Evolutionary conservation across 2,329 filamentous ascomycete genomes (phyloP).

Genomic region (Ophiocordyceps camponoti-floridani): DNA sequence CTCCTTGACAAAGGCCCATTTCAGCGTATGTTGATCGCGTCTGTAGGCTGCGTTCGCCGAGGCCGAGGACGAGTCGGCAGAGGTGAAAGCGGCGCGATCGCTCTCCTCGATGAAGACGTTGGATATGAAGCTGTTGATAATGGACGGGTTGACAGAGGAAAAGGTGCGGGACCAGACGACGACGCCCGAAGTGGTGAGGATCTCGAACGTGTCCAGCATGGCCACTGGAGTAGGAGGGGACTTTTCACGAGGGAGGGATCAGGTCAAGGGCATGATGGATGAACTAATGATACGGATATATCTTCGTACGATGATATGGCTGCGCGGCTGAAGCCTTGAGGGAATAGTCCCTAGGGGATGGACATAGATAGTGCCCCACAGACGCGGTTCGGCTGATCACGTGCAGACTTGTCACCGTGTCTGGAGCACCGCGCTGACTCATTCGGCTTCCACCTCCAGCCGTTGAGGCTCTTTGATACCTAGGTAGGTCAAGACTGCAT

Average conservation of each 20-base stretch:
- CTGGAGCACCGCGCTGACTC: constrained; percentile 2
- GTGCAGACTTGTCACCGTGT: background rate
- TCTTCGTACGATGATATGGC: background rate
- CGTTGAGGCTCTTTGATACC: too few relatives aligned
- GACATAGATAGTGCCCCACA: background rate
- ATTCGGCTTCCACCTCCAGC: background rate
- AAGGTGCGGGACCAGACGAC: constrained; percentile 92
- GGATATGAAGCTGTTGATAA: constrained; percentile 88
- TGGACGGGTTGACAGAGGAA: constrained; percentile 56
- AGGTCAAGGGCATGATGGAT: background rate
- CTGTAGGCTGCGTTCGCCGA: constrained; percentile 58
- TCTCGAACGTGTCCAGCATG: constrained; percentile 96
- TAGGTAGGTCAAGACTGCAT: too few relatives aligned
- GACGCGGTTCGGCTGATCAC: background rate
- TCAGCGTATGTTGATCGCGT: constrained; percentile 84
- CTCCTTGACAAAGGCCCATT: constrained; percentile 87
- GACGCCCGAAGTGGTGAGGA: constrained; percentile 86
- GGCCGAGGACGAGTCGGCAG: constrained; percentile 35
- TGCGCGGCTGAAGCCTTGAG: background rate
- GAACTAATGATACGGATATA: background rate
- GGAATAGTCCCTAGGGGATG: background rate
- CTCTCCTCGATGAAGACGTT: constrained; percentile 98
- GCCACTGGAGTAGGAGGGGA: constrained; percentile 5
- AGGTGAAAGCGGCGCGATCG: constrained; percentile 40
- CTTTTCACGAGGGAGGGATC: background rate